phyloP scores from a whole-genome alignment of 2,329 filamentous ascomycete genomes.

The Penicillium sp. region DNA sequence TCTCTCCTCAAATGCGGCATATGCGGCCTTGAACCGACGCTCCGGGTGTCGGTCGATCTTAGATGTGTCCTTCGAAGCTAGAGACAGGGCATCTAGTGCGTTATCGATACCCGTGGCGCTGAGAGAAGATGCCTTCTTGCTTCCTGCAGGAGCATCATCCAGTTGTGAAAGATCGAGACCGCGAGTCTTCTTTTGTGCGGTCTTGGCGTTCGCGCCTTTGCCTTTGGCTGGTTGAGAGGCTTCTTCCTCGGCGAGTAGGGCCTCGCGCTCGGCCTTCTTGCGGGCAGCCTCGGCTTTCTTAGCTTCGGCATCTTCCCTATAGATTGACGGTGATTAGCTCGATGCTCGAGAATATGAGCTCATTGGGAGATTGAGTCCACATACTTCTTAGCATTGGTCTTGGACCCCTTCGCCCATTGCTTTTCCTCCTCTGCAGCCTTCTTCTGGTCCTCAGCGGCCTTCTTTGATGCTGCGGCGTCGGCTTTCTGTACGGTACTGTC shows the following conservation, averaged over 20 bases:
- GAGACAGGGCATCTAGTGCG: constrained; percentile 72
- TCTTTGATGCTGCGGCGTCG: constrained; percentile 72
- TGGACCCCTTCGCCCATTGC: constrained; percentile 78
- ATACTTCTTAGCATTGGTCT: constrained; percentile 79
- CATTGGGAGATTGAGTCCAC: constrained; percentile 25
- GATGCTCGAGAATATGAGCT: background rate
- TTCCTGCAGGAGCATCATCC: constrained; percentile 48
- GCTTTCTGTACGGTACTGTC: constrained; percentile 59
- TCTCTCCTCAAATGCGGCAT: constrained; percentile 69
- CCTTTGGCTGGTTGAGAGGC: constrained; percentile 52
- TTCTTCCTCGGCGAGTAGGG: constrained; percentile 74
- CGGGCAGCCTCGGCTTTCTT: constrained; percentile 73
- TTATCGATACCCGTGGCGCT: constrained; percentile 88
- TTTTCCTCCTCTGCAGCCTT: constrained; percentile 59
- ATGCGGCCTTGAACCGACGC: constrained; percentile 76
- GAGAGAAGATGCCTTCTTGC: constrained; percentile 50
- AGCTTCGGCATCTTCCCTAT: constrained; percentile 70
- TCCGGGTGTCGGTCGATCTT: constrained; percentile 87
- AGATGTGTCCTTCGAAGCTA: constrained; percentile 51
- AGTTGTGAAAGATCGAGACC: constrained; percentile 70
- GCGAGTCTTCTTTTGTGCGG: constrained; percentile 48
- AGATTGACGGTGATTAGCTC: background rate
- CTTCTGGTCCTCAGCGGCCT: constrained; percentile 60
- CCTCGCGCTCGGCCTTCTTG: constrained; percentile 88
- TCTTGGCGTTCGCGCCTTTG: constrained; percentile 50